These are phyloP conservation scores for Myriangium duriaei DNA, from an alignment of 2,329 filamentous ascomycete genomes.

Conservation along the genomic window DNA sequence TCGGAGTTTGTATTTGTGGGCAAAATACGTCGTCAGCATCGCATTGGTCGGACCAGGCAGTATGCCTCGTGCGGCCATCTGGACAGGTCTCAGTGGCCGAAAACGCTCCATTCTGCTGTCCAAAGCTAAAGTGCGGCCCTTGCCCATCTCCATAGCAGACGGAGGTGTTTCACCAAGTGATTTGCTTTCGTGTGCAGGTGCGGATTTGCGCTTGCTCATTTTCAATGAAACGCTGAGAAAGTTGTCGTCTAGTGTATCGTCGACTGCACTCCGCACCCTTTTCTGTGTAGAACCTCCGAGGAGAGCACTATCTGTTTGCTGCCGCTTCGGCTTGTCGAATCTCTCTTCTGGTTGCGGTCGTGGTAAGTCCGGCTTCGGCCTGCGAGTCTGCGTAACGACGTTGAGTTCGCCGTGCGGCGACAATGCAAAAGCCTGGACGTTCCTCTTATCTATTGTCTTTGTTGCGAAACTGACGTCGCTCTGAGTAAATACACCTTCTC, in stretches of 20 bases:
- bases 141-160: constrained; percentile 31
- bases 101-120: constrained; percentile 21
- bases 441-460: constrained; percentile 45
- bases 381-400: constrained; percentile 40
- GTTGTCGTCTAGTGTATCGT: constrained; percentile 45
- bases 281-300: constrained; percentile 35
- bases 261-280: constrained; percentile 32
- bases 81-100: constrained; percentile 26
- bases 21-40: constrained; percentile 29
- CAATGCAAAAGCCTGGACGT: constrained; percentile 44
- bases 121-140: constrained; percentile 36
- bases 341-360: constrained; percentile 1
- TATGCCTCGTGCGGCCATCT: constrained; percentile 36
- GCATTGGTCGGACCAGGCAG: constrained; percentile 31
- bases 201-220: constrained; percentile 19
- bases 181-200: constrained; percentile 30
- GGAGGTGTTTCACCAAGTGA: constrained; percentile 44
- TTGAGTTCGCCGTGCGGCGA: constrained; percentile 46
- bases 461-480: constrained; percentile 48
- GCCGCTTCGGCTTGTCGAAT: constrained; percentile 4
- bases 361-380: constrained; percentile 6
- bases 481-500: constrained; percentile 49
- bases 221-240: constrained; percentile 37
- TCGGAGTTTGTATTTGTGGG: constrained; percentile 32
- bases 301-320: constrained; percentile 21